Base-by-base conservation (phyloP, 164 flowering plant genomes). In the Tetracentron sinense region DNA sequence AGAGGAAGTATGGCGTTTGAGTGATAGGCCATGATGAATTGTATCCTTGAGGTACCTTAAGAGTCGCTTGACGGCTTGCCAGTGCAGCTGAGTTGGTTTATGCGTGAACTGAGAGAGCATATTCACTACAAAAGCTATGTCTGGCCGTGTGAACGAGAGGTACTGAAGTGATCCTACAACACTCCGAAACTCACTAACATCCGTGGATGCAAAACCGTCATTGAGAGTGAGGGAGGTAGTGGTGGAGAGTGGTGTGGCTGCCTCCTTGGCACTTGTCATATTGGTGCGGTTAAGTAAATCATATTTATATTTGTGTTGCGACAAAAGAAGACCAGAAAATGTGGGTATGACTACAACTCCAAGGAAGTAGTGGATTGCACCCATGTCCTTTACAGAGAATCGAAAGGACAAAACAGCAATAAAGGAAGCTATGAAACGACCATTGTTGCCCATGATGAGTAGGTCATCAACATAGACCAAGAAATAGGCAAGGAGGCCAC, bases 381-480 rank as follows among this genome's bases (percentile, higher is more conserved):
- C 67, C 12, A 69, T 42, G 3, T 69, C 63, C 20, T 69, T 69
- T 12, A 69, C 2, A 4, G 67, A 62, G 47, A 69, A 69, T 4
- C 6, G 11, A 0, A 0, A 0, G 0, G 50, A 17, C 4, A 68
- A 25, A 11, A 17, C 26, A n/a, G 28, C 1, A 20, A 68, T 10
- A 54, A 60, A 53, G 1, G 20, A 20, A 17, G 19, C 21, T 5
- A 48, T 17, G 58, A 2, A 17, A 14, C 6, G 0, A 3, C 5
- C 10, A 1, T 19, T 1, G 16, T 21, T 44, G 0, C 72, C 62
- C 0, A 62, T 62, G 7, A 69, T 3, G 16, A 69, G 46, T 0
- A 68, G 15, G 25, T 68, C 71, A 68, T 68, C 66, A 1, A 68
- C 56, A 46, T 68, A 68, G 16, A 62, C 63, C 20, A 62, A 22